phyloP scores from a whole-genome alignment of 768 basidiomycete species.

The Paxillus ammoniavirescens region DNA sequence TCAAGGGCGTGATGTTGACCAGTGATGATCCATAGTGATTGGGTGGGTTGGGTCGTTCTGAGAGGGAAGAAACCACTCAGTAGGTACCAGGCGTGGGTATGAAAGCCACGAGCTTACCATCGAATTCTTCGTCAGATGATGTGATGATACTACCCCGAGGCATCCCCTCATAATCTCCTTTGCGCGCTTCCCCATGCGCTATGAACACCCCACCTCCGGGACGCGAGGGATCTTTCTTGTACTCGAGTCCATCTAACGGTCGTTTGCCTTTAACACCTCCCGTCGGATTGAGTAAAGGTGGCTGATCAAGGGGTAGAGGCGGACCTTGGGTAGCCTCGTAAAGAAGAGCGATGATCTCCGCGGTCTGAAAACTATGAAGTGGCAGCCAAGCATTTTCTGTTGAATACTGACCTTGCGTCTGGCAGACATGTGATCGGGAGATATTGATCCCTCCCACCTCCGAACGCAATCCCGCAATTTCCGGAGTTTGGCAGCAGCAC shows the following conservation, averaged over 20 bases:
- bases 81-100: slow-evolving; percentile 6
- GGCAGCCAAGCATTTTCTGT: background rate
- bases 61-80: slow-evolving; percentile 1
- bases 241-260: slow-evolving; percentile 56
- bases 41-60: slow-evolving; percentile 15
- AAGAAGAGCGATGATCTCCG: slow-evolving; percentile 88
- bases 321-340: slow-evolving; percentile 93
- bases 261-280: slow-evolving; percentile 62
- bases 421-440: slow-evolving; percentile 92
- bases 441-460: slow-evolving; percentile 84
- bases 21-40: slow-evolving; percentile 36
- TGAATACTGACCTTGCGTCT: slow-evolving; percentile 70
- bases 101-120: slow-evolving; percentile 44
- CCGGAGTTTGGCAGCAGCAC: slow-evolving; percentile 71
- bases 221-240: slow-evolving; percentile 74
- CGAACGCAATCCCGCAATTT: slow-evolving; percentile 82
- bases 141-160: slow-evolving; percentile 56
- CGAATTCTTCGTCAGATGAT: slow-evolving; percentile 44
- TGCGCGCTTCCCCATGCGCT: slow-evolving; percentile 48
- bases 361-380: slow-evolving; percentile 51
- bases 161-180: slow-evolving; percentile 51
- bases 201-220: slow-evolving; percentile 89
- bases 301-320: slow-evolving; percentile 49
- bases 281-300: slow-evolving; percentile 75
- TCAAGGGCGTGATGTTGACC: slow-evolving; percentile 56